Base-by-base conservation (phyloP, 2,329 filamentous ascomycete genomes). In the Immersiporthe knoxdaviesiana region DNA sequence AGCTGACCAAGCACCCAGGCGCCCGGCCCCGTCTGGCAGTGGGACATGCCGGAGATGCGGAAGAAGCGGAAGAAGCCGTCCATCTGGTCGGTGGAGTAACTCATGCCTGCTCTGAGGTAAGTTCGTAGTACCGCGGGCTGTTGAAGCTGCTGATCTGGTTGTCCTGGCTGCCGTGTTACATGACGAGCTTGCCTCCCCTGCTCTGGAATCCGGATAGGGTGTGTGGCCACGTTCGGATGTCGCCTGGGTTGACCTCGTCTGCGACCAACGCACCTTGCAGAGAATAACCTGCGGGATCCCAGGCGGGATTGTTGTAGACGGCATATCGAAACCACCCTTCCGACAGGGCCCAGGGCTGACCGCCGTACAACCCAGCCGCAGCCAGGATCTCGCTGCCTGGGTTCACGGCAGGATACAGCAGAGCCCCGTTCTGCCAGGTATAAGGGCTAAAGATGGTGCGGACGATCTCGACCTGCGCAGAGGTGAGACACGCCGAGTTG, bases 51-150 rank as follows among this genome's bases (percentile, higher is more conserved):
- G 5, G 81, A 82, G 71, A 88, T 80, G 41, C 80, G 80, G 78
- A 88, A 88, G 75, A 80, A 83, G 62, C 85, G 81, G 72, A 85
- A 82, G 70, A 83, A 84, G 0, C 76, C 73, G 68, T 84, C 81
- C 6, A 84, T 74, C 66, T 79, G 70, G 0, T 70, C 62, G 1
- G 75, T 63, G 0, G 76, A 71, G 0, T 78, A 73, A 7, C 71
- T 72, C 82, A 85, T 83, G 0, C 80, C 83, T 27, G 75, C 24
- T 3, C 77, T 75, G 4, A 85, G 81, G 60, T 84, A 78, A n/a
- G n/a, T 61, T 84, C 77, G 75, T 85, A 85, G 78, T 85, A 85
- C 16, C 81, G 75, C 14, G 80, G 78, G 16, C 79, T 81, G 72
- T 81, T 84, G 16, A 80, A 79, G 18, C 78, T 80, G 18, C 79